Percentiles rank a stretch among this genome's conserved stretches.
Conservation (phyloP, 176 grass and related monocot genomes). For the Aegilops umbellulata region DNA sequence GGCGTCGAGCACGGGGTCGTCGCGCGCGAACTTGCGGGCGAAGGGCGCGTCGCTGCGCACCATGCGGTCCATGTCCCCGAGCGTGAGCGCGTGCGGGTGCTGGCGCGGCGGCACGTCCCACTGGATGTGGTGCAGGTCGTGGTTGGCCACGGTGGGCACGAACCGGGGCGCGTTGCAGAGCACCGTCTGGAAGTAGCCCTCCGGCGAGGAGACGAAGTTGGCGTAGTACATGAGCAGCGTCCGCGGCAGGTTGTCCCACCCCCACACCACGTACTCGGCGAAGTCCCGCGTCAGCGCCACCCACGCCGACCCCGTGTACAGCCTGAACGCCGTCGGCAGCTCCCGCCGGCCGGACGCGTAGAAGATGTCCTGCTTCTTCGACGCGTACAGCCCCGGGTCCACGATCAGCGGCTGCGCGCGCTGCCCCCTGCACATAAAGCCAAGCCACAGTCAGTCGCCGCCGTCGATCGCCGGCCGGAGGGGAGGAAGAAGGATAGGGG, state of each 20-base stretch:
- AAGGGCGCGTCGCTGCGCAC: constrained; percentile 52
- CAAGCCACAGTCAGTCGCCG: neutral
- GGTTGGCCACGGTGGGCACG: constrained; percentile 69
- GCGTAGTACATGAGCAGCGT: constrained; percentile 98
- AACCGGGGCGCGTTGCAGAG: constrained; percentile 79
- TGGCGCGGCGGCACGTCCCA: constrained; percentile 86
- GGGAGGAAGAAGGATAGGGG: neutral
- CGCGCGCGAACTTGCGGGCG: constrained; percentile 49
- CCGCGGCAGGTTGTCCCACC: constrained; percentile 96
- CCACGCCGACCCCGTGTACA: constrained; percentile 94
- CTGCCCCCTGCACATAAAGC: constrained; percentile 30
- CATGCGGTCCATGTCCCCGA: constrained; percentile 46
- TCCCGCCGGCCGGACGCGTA: constrained; percentile 47
- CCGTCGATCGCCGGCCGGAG: neutral
- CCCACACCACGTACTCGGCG: constrained; percentile 82
- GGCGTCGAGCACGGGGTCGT: constrained; percentile 53
- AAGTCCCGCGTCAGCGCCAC: constrained; percentile 65
- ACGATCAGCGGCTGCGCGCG: constrained; percentile 65
- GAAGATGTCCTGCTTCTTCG: constrained; percentile 73
- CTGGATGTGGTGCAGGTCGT: constrained; percentile 91
- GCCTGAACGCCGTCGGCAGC: constrained; percentile 76
- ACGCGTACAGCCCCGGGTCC: constrained; percentile 71
- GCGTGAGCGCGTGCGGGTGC: constrained; percentile 71
- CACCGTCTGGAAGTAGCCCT: constrained; percentile 97
- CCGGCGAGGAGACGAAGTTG: constrained; percentile 91